A percentile compares a stretch with the other conserved stretches of the same genome.
phyloP scores from a whole-genome alignment of 192 early-diverging fungal genomes.

The Coemansia sp. region DNA sequence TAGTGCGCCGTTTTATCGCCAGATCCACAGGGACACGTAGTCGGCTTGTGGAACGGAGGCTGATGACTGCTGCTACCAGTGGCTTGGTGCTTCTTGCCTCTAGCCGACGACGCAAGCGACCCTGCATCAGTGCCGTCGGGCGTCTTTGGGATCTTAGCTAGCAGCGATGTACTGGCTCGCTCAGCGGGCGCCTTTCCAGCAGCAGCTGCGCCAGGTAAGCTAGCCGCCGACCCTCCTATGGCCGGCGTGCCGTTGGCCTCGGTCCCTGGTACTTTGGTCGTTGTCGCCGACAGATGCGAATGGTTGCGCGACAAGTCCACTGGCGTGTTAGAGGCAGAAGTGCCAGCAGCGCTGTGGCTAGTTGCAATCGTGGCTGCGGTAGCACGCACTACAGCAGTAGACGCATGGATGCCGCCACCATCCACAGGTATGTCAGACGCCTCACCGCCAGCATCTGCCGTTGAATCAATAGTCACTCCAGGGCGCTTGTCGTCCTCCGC shows the following conservation, averaged over 20 bases:
- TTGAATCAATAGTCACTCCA: not conserved
- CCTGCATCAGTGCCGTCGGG: constrained; percentile 35
- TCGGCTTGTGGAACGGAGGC: constrained; percentile 36
- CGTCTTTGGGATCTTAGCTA: constrained; percentile 33
- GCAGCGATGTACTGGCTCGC: constrained; percentile 12
- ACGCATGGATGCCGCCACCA: not conserved
- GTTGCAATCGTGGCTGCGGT: not conserved
- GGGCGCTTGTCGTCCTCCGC: not conserved
- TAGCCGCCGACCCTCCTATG: not conserved
- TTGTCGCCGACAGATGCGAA: constrained; percentile 1
- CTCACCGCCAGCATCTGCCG: constrained; percentile 2
- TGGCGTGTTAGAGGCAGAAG: not conserved
- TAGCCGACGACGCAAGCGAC: constrained; percentile 1
- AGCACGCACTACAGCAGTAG: not conserved
- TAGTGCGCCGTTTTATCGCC: constrained; percentile 35
- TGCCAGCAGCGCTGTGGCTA: constrained; percentile 1
- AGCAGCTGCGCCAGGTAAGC: not conserved
- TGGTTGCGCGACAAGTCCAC: constrained; percentile 5
- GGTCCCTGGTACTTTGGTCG: constrained; percentile 14
- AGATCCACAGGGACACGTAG: constrained; percentile 41
- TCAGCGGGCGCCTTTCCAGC: not conserved
- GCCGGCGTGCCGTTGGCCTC: constrained; percentile 11
- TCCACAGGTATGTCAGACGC: not conserved
- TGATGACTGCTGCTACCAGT: not conserved
- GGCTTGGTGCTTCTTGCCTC: constrained; percentile 14